Base-by-base conservation (phyloP, 257 asterid species). In the Solanum clarkiae region DNA sequence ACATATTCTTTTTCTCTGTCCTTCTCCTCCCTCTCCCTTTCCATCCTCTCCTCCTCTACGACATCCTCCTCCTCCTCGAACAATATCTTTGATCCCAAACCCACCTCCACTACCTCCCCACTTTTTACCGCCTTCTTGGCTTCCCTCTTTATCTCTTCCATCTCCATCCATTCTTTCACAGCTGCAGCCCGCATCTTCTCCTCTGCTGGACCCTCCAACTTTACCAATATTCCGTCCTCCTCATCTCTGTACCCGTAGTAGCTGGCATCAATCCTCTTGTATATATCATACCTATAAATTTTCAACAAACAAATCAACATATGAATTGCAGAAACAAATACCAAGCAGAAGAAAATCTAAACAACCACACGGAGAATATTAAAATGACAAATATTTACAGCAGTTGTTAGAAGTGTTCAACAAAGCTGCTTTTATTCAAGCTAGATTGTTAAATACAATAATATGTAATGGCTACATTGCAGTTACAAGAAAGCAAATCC, bases 211-310 rank as follows among this genome's bases (percentile, higher is more conserved):
- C 93, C 95, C 93, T 96, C 98, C 80, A 96, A 82, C 88, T 91
- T 94, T 86, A 88, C 93, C 65, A 96, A 84, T 86, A 96, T 90
- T 55, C 98, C 99, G 86, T 94, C 98, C 91, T 96, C 99, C 26
- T 96, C 99, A 88, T 96, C 99, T 83, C 99, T 90, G 86, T 94
- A 94, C 44, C 99, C 99, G 24, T 94, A 96, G 88, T 96, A 96
- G 87, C 98, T 96, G 7, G 99, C 98, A 85, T 93, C 99, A 29
- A 96, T 96, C 89, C 99, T 91, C 88, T 88, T 96, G 88, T 96
- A 96, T 82, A 96, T 96, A 90, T 96, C 99, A 87, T 96, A 96
- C 95, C 99, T 96, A 79, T 87, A 89, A 83, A 68, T 81, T 24
- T 40, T 45, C 57, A 77, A 8, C 80, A 75, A 84, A 80, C 60